Evolutionary conservation across 352 stramenopile species (phyloP).

Genomic region (Phytophthora aleatoria): DNA sequence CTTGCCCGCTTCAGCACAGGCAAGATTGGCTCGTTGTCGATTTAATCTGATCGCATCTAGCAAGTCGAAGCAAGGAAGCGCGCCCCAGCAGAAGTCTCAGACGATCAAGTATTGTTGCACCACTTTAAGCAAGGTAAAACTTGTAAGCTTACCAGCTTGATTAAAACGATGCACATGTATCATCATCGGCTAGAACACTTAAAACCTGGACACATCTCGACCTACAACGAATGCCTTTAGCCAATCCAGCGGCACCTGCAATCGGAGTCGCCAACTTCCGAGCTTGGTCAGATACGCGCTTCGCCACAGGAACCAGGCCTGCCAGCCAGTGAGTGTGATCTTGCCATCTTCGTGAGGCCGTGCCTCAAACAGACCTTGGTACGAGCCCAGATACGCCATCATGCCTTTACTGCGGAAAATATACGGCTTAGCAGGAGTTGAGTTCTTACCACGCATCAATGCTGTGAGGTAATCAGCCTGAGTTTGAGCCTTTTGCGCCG

Average conservation of each 20-base stretch:
- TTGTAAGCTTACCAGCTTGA: too few species aligned
- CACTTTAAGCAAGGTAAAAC: too few species aligned
- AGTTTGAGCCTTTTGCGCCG: slow-evolving; percentile 90
- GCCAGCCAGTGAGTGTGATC: slow-evolving; percentile 75
- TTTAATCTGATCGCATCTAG: too few species aligned
- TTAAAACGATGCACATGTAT: too few species aligned
- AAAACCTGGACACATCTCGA: slow-evolving; percentile 94
- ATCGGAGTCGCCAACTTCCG: slow-evolving; percentile 89
- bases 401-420: slow-evolving; percentile 83
- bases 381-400: slow-evolving; percentile 95
- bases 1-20: too few species aligned
- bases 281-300: slow-evolving; percentile 96
- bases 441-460: slow-evolving; percentile 57
- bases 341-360: slow-evolving; percentile 45
- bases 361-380: slow-evolving; percentile 89
- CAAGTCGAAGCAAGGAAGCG: too few species aligned
- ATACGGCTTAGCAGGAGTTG: slow-evolving; percentile 54
- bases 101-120: too few species aligned
- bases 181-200: neutral
- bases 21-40: too few species aligned
- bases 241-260: slow-evolving; percentile 97
- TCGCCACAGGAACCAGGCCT: slow-evolving; percentile 92
- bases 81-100: too few species aligned
- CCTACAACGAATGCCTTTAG: slow-evolving; percentile 96
- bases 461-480: slow-evolving; percentile 64